These are phyloP conservation scores for Rachicladosporium sp. DNA, from an alignment of 2,329 filamentous ascomycete species.

Conservation along the genomic window DNA sequence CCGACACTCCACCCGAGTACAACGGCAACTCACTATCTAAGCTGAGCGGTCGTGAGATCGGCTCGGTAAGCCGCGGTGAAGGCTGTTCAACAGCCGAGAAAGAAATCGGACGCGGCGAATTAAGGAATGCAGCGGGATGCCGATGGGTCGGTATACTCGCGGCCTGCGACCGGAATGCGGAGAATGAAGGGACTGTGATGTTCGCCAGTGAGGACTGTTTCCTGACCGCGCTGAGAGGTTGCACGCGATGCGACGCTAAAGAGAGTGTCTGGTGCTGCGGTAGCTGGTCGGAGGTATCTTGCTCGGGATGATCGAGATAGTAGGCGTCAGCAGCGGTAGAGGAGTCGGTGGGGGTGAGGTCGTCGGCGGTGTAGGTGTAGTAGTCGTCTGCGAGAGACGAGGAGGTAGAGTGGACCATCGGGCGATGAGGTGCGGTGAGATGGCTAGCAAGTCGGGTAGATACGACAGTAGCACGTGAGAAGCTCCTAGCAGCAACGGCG, in stretches of 20 bases:
- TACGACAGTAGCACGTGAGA: no score
- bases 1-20: conserved; percentile 14
- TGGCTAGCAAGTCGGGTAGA: background rate
- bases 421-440: conserved; percentile 1
- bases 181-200: conserved; percentile 31
- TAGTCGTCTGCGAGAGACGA: conserved; percentile 9
- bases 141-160: conserved; percentile 38
- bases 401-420: conserved; percentile 6
- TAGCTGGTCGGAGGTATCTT: conserved; percentile 4
- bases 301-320: conserved; percentile 4
- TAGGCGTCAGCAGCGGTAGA: conserved; percentile 1
- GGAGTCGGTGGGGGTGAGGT: conserved; percentile 6
- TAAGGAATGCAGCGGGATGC: conserved; percentile 17
- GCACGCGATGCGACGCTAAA: background rate
- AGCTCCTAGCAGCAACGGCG: no score
- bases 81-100: conserved; percentile 31
- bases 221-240: conserved; percentile 4
- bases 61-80: conserved; percentile 25
- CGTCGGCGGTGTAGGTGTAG: conserved; percentile 8
- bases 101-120: conserved; percentile 34
- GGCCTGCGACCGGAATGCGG: conserved; percentile 30
- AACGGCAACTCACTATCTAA: conserved; percentile 20
- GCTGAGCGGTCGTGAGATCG: conserved; percentile 19
- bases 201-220: conserved; percentile 24
- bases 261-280: background rate